Percentiles rank a stretch among this genome's conserved stretches.
phyloP scores from a whole-genome alignment of 2,329 filamentous ascomycete genomes.

The Phaeomoniella chlamydospora region DNA sequence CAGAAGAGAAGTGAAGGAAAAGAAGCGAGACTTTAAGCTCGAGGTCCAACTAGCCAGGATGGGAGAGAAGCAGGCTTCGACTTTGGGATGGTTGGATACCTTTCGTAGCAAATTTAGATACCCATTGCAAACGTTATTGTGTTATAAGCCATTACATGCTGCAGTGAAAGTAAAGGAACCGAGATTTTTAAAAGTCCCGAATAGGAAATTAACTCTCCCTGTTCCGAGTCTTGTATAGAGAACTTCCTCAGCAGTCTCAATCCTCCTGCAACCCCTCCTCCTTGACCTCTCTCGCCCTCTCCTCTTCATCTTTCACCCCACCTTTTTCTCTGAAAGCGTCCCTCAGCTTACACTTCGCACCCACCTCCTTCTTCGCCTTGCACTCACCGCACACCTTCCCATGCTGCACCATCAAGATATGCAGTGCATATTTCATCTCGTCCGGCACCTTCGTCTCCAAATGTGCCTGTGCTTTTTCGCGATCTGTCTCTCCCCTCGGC shows the following conservation, averaged over 20 bases:
- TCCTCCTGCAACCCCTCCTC: conserved; percentile 23
- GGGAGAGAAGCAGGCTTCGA: too few relatives aligned
- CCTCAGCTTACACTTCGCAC: conserved; percentile 42
- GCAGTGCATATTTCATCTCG: conserved; percentile 47
- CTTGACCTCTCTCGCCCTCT: conserved; percentile 44
- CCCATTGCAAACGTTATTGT: too few relatives aligned
- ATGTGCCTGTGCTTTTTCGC: conserved; percentile 25
- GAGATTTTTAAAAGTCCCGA: too few relatives aligned
- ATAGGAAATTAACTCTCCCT: too few relatives aligned
- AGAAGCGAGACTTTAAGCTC: neutral
- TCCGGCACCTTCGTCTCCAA: conserved; percentile 47
- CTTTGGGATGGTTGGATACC: too few relatives aligned
- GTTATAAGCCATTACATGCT: too few relatives aligned
- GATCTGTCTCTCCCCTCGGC: conserved; percentile 24
- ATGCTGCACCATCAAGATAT: conserved; percentile 47
- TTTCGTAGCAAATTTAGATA: too few relatives aligned
- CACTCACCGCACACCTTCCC: conserved; percentile 48
- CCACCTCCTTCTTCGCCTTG: conserved; percentile 47
- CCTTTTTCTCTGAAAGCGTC: conserved; percentile 43
- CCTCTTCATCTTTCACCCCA: conserved; percentile 48
- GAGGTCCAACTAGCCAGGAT: too few relatives aligned
- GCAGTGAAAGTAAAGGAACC: too few relatives aligned
- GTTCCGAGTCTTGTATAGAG: too few relatives aligned
- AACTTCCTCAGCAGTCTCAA: conserved; percentile 4
- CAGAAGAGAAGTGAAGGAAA: neutral